Percentiles rank a stretch among this genome's conserved stretches.
Evolutionary conservation across 2,329 filamentous ascomycete species (phyloP).

Genomic region (Intubia oerlemansii): DNA sequence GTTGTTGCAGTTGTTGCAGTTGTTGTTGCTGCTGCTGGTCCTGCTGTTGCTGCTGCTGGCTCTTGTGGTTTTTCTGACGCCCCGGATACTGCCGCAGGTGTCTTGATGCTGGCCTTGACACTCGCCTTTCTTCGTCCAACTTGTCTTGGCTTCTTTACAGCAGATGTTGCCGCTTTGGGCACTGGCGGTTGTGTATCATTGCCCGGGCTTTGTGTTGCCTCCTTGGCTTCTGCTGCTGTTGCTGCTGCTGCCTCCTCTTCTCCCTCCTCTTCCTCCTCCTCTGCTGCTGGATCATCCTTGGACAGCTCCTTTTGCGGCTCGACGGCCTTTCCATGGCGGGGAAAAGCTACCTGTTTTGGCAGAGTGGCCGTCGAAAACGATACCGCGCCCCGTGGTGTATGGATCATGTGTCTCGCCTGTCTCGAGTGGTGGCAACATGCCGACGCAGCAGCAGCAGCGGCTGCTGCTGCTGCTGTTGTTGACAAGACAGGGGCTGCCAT

Average conservation of each 20-base stretch:
- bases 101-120: too few relatives aligned
- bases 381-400: constrained; percentile 5
- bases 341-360: constrained; percentile 22
- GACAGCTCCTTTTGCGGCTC: constrained; percentile 22
- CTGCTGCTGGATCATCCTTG: background rate
- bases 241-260: background rate
- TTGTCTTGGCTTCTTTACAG: too few relatives aligned
- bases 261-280: background rate
- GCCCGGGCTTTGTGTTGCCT: background rate
- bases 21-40: too few relatives aligned
- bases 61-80: too few relatives aligned
- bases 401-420: too few relatives aligned
- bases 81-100: too few relatives aligned
- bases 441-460: too few relatives aligned
- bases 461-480: background rate
- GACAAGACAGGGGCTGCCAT: background rate
- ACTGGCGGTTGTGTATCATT: too few relatives aligned
- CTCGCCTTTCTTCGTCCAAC: too few relatives aligned
- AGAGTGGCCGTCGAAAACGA: constrained; percentile 17
- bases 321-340: constrained; percentile 38
- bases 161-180: too few relatives aligned
- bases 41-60: too few relatives aligned
- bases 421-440: background rate
- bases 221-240: constrained; percentile 8
- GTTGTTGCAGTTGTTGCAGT: too few relatives aligned